Evolutionary conservation across 1,139 yeast species (phyloP).

Genomic region (Meyerozyma athensensis): DNA sequence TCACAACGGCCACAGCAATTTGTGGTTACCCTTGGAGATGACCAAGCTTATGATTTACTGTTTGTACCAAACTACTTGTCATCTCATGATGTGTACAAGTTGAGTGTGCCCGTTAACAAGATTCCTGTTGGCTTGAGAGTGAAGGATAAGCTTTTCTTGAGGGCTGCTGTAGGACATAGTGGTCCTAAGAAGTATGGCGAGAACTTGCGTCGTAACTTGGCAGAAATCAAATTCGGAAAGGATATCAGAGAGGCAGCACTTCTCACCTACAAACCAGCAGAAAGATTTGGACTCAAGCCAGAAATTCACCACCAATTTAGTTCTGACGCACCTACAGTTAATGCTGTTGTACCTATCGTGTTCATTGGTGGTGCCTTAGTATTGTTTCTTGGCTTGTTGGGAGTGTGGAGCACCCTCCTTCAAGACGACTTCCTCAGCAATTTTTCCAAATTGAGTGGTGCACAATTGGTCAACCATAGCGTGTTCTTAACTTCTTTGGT

Average conservation of each 20-base stretch:
- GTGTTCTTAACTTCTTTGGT: slow-evolving; percentile 51
- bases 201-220: slow-evolving; percentile 27
- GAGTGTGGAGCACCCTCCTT: slow-evolving; percentile 44
- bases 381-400: slow-evolving; percentile 40
- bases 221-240: slow-evolving; percentile 30
- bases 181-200: slow-evolving; percentile 10
- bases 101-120: slow-evolving; percentile 26
- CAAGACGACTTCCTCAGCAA: slow-evolving; percentile 42
- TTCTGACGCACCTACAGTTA: slow-evolving; percentile 50
- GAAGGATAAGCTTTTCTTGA: slow-evolving; percentile 28
- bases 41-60: slow-evolving; percentile 14
- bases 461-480: slow-evolving; percentile 30
- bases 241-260: slow-evolving; percentile 22
- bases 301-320: slow-evolving; percentile 72
- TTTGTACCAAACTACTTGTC: slow-evolving; percentile 15
- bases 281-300: slow-evolving; percentile 47
- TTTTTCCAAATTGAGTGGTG: slow-evolving; percentile 22
- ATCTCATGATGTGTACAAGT: slow-evolving; percentile 9
- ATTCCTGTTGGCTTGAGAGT: slow-evolving; percentile 36
- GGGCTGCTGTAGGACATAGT: slow-evolving; percentile 22
- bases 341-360: slow-evolving; percentile 48
- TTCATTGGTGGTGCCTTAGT: slow-evolving; percentile 46
- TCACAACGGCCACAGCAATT: slow-evolving; percentile 19
- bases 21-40: slow-evolving; percentile 13
- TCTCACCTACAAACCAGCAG: slow-evolving; percentile 23